Evolutionary conservation across 108 stramenopile genomes (phyloP).

Genomic region (Conticribra weissflogii): DNA sequence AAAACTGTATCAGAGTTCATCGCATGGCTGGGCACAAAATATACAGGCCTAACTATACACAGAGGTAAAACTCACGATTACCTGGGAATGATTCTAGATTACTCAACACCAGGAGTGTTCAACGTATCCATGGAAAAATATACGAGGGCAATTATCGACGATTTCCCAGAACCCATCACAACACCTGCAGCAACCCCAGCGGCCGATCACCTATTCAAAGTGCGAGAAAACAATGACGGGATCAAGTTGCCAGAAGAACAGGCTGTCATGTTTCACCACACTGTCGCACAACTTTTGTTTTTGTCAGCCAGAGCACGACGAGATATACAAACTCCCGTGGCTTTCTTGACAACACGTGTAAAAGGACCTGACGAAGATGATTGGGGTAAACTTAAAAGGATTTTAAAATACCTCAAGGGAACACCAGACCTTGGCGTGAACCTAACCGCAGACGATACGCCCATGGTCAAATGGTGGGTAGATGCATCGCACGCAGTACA

Average conservation of each 20-base stretch:
- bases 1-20: not conserved
- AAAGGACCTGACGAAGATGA: not conserved
- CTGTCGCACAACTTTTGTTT: not conserved
- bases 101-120: not conserved
- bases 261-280: not conserved
- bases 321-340: not conserved
- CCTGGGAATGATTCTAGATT: constrained; percentile 1
- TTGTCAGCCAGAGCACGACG: not conserved
- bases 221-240: no score
- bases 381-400: constrained; percentile 2
- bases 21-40: not conserved
- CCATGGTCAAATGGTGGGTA: not conserved
- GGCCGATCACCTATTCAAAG: constrained; percentile 4
- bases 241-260: no score
- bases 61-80: constrained; percentile 8
- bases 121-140: constrained; percentile 6
- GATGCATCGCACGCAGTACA: not conserved
- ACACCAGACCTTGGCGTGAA: not conserved
- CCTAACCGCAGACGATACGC: not conserved
- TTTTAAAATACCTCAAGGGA: constrained; percentile 4
- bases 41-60: not conserved
- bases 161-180: constrained; percentile 1
- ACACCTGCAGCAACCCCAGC: not conserved
- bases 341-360: constrained; percentile 5
- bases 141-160: not conserved